A percentile compares a stretch with the other conserved stretches of the same genome.
These are phyloP conservation scores for Sanghuangporus baumii DNA, from an alignment of 1,284 basidiomycete species.

Conservation along the genomic window DNA sequence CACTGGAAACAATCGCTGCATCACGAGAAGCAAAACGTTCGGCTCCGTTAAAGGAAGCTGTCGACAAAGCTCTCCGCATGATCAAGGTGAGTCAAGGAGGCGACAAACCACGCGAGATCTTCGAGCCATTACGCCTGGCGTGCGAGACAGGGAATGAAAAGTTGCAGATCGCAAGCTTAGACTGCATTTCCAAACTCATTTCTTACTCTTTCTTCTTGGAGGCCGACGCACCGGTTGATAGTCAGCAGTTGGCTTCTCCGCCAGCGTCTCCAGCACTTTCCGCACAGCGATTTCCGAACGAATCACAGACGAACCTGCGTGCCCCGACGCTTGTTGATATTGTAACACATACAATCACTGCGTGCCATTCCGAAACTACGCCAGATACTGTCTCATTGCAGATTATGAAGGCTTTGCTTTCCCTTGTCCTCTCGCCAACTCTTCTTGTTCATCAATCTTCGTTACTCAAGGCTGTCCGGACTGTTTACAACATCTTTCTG, in stretches of 20 bases:
- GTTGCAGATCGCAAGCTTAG: conserved; percentile 89
- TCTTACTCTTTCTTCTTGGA: conserved; percentile 94
- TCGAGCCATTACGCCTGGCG: conserved; percentile 88
- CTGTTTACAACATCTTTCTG: conserved; percentile 95
- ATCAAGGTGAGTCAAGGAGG: conserved; percentile 67
- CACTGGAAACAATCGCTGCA: conserved; percentile 80
- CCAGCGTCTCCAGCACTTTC: conserved; percentile 61
- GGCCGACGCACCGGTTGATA: conserved; percentile 36
- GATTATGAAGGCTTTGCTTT: conserved; percentile 89
- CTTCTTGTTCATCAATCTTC: conserved; percentile 91
- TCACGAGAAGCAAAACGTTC: conserved; percentile 90
- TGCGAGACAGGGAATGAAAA: conserved; percentile 92
- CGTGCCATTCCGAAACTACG: conserved; percentile 84
- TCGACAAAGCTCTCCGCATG: conserved; percentile 79
- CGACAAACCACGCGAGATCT: conserved; percentile 77
- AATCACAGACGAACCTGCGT: conserved; percentile 46
- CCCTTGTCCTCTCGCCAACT: conserved; percentile 81
- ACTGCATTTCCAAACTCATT: conserved; percentile 94
- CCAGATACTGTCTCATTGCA: conserved; percentile 89
- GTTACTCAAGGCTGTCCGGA: conserved; percentile 89
- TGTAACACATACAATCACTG: conserved; percentile 89
- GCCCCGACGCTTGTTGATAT: conserved; percentile 79
- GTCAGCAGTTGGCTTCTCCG: conserved; percentile 47
- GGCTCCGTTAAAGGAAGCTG: conserved; percentile 73
- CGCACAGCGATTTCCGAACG: conserved; percentile 36